Evolutionary conservation across 2,329 filamentous ascomycete genomes (phyloP).

Genomic region (Hypoxylon sp.): DNA sequence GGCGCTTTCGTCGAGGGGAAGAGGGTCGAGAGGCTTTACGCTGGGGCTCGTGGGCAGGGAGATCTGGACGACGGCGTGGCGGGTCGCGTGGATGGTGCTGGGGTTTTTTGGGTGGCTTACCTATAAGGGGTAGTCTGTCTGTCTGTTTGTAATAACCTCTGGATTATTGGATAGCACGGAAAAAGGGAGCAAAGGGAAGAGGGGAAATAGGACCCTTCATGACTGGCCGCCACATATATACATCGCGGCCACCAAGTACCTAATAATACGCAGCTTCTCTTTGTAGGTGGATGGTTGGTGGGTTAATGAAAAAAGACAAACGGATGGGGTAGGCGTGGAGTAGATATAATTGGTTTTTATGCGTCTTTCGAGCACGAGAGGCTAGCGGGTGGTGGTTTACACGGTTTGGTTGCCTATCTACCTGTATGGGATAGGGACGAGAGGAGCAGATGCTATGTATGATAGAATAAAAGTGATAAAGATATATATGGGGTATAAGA

Average conservation of each 20-base stretch:
- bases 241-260: not conserved
- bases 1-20: slow-evolving; percentile 38
- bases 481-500: not conserved
- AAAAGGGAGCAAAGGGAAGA: not conserved
- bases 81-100: slow-evolving; percentile 72
- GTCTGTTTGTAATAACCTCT: not conserved
- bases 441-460: not conserved
- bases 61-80: slow-evolving; percentile 69
- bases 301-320: not conserved
- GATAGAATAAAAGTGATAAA: not conserved
- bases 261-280: not conserved
- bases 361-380: not conserved
- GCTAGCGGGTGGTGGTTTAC: not conserved
- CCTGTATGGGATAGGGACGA: not conserved
- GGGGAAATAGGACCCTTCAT: not conserved
- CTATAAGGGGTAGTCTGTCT: slow-evolving; percentile 72
- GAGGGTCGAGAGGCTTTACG: slow-evolving; percentile 50
- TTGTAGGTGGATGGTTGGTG: not conserved
- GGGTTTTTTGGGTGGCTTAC: slow-evolving; percentile 75
- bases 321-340: not conserved
- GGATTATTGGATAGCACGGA: not conserved
- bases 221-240: not conserved
- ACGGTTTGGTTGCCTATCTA: not conserved
- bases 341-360: not conserved
- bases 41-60: slow-evolving; percentile 67